Percentiles rank a stretch among this genome's conserved stretches.
phyloP scores from a whole-genome alignment of 139 green algal species.

The Closterium sp. region DNA sequence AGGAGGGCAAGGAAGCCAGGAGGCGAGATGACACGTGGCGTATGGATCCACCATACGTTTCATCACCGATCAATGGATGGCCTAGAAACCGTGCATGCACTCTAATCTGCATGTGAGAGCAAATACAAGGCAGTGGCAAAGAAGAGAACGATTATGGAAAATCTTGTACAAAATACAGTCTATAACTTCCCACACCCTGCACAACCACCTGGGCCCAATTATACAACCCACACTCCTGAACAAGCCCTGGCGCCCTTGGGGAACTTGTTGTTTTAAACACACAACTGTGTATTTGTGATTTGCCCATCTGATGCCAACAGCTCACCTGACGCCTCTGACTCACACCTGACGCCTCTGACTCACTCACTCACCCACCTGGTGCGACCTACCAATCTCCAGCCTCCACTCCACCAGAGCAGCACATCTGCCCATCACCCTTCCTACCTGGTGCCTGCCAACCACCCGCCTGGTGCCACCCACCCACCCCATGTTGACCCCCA shows the following conservation, averaged over 20 bases:
- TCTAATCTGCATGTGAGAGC: neutral
- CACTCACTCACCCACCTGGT: neutral
- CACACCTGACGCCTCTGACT: neutral
- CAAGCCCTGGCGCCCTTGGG: neutral
- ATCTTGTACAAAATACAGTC: neutral
- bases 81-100: neutral
- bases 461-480: no score
- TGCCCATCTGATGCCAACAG: no score
- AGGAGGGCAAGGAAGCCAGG: neutral
- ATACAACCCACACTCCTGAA: neutral
- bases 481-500: no score
- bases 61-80: neutral
- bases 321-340: no score
- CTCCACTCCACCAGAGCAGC: no score
- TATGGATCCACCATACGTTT: neutral
- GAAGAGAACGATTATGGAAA: neutral
- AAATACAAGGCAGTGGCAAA: neutral
- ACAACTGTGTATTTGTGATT: no score
- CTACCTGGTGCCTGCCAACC: no score
- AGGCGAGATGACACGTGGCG: neutral
- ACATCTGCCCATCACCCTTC: no score
- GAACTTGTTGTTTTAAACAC: neutral
- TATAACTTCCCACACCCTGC: neutral
- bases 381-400: no score
- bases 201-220: no score